Evolutionary conservation across 2,329 filamentous ascomycete species (phyloP).

Genomic region (Fusarium concolor): DNA sequence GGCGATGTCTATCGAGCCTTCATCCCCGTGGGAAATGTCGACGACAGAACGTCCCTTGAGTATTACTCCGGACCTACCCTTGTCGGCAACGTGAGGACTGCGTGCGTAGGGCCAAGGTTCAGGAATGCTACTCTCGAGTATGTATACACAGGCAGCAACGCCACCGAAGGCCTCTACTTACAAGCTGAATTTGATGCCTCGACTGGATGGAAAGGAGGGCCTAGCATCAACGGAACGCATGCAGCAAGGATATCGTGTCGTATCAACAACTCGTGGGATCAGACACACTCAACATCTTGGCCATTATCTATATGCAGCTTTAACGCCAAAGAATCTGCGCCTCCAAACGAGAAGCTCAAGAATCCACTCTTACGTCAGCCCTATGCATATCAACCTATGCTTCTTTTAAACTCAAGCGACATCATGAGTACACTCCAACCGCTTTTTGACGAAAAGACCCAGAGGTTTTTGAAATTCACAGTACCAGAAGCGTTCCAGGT

Average conservation of each 20-base stretch:
- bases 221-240: neutral
- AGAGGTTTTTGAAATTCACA: fast-evolving
- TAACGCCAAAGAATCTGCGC: neutral
- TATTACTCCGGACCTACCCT: neutral
- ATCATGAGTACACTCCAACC: fast-evolving
- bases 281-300: neutral
- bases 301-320: constrained; percentile 5
- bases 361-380: constrained; percentile 8
- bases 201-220: neutral
- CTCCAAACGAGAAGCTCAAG: fast-evolving
- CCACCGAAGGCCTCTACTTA: neutral
- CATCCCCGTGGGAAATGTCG: neutral
- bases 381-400: neutral
- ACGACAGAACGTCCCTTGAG: neutral
- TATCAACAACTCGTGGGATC: constrained; percentile 1
- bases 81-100: constrained; percentile 1
- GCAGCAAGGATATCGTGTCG: neutral
- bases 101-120: neutral
- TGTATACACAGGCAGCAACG: neutral
- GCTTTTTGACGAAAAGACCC: neutral
- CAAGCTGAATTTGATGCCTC: neutral
- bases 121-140: neutral
- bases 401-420: constrained; percentile 10
- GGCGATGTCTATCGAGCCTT: constrained; percentile 6
- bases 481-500: neutral